Base-by-base conservation (phyloP, 202 grass and related monocot genomes). In the Brachypodium distachyon region DNA sequence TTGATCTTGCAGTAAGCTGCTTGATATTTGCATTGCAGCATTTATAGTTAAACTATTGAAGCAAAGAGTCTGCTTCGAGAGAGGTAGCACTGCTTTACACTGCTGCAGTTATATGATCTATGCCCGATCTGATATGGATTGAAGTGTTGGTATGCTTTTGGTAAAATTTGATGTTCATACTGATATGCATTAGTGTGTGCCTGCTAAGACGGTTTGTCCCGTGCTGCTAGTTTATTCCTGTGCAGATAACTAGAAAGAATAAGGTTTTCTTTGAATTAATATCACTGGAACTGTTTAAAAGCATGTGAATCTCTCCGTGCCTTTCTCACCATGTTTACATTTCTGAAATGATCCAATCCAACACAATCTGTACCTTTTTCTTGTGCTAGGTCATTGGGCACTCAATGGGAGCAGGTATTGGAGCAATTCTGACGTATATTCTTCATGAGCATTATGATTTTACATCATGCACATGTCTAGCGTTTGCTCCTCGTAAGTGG, bases 341-440 rank as follows among this genome's bases (percentile, higher is more conserved):
- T 13, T 67, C 1, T n/a, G 1, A 87, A 59, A 9, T 60, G 33
- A 67, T 68, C 18, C 56, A 57, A 73, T 17, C n/a, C 52, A 73
- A 33, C 23, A 42, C 9, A 26, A 43, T 21, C 3, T 60, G 41
- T 59, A 66, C 5, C 34, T 67, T 86, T 46, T n/a, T n/a, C n/a
- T n/a, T 77, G 65, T 7, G 22, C 68, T 81, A 98, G 95, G 76
- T 98, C 74, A 90, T 92, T 59, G 91, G 95, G 8, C 95, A 98
- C 79, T 98, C 95, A 73, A 94, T 98, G 87, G 95, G 95, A 83
- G 95, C 89, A 83, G 95, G 86, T n/a, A 78, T 94, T 70, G 91
- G 86, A 75, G 74, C 95, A 77, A 88, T 92, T 85, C 71, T 98
- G 32, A 90, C 95, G 51, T 90, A 86, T 90, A 94, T 98, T 63